Evolutionary conservation across 2,329 filamentous ascomycete species (phyloP).

Genomic region (Erysiphe pulchra): DNA sequence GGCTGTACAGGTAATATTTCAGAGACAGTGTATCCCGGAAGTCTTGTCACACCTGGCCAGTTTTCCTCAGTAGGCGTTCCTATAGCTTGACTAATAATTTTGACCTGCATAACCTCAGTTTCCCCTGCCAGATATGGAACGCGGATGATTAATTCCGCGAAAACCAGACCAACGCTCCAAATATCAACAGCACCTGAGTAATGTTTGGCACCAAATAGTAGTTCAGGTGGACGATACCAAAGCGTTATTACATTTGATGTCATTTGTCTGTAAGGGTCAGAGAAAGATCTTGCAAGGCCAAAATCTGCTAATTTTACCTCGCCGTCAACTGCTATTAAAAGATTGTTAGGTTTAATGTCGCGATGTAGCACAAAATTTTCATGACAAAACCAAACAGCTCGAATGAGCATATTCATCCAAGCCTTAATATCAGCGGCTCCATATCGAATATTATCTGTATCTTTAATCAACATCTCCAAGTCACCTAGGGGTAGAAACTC

Average conservation of each 20-base stretch:
- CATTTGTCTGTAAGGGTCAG: slow-evolving; percentile 73
- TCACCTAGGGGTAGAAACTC: slow-evolving; percentile 88
- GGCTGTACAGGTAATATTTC: slow-evolving; percentile 32
- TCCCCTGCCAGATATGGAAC: slow-evolving; percentile 64
- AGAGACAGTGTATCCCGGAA: slow-evolving; percentile 57
- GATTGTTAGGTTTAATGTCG: slow-evolving; percentile 97
- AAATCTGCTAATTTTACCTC: slow-evolving; percentile 96
- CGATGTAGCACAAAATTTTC: slow-evolving; percentile 83
- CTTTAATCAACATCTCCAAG: slow-evolving; percentile 80
- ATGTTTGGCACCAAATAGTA: slow-evolving; percentile 71
- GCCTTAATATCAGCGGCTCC: slow-evolving; percentile 80
- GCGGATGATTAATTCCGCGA: slow-evolving; percentile 70
- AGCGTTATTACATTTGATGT: slow-evolving; percentile 85
- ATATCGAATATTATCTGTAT: slow-evolving; percentile 54
- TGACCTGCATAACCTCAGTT: slow-evolving; percentile 66
- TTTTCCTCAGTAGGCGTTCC: slow-evolving; percentile 83
- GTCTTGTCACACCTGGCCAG: slow-evolving; percentile 71
- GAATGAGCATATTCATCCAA: slow-evolving; percentile 93
- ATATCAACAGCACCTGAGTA: slow-evolving; percentile 83
- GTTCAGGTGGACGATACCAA: slow-evolving; percentile 88
- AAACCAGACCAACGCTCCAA: slow-evolving; percentile 81
- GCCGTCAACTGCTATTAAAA: slow-evolving; percentile 78
- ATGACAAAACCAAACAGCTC: slow-evolving; percentile 91
- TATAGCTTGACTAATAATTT: slow-evolving; percentile 59
- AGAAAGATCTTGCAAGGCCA: slow-evolving; percentile 70